A percentile compares a stretch with the other conserved stretches of the same genome.
Evolutionary conservation across 345 rosid species (phyloP).

Genomic region (Salix suchowensis): DNA sequence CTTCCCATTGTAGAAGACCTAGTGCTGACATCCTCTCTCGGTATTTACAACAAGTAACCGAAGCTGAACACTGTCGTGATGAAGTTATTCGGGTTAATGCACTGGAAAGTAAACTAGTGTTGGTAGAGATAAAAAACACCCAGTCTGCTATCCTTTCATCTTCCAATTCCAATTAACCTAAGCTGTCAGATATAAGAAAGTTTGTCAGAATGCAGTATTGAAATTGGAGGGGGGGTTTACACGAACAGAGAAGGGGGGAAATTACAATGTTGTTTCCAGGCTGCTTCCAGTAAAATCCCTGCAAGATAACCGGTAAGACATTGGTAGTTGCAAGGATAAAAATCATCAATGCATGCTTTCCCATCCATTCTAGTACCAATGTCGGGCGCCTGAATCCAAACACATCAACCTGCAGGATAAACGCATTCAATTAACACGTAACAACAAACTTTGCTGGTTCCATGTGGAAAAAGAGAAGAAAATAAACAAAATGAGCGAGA

Average conservation of each 20-base stretch:
- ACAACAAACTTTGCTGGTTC: neutral
- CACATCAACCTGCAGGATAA: constrained; percentile 51
- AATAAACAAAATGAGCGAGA: neutral
- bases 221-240: neutral
- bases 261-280: constrained; percentile 67
- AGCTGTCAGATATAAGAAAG: constrained; percentile 30
- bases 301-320: constrained; percentile 54
- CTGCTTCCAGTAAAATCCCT: constrained; percentile 74
- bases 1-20: neutral
- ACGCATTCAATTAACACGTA: neutral
- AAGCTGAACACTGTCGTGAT: neutral
- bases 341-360: constrained; percentile 65
- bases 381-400: constrained; percentile 43
- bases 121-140: neutral
- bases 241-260: neutral
- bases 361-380: constrained; percentile 75
- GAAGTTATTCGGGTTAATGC: neutral
- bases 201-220: neutral
- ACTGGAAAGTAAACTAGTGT: neutral
- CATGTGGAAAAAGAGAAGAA: neutral
- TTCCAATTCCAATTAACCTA: constrained; percentile 41
- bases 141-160: constrained; percentile 8
- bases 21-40: neutral
- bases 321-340: constrained; percentile 64
- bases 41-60: neutral